A percentile compares a stretch with the other conserved stretches of the same genome.
phyloP scores from a whole-genome alignment of 805 yeast genomes.

The Candida insectalens region DNA sequence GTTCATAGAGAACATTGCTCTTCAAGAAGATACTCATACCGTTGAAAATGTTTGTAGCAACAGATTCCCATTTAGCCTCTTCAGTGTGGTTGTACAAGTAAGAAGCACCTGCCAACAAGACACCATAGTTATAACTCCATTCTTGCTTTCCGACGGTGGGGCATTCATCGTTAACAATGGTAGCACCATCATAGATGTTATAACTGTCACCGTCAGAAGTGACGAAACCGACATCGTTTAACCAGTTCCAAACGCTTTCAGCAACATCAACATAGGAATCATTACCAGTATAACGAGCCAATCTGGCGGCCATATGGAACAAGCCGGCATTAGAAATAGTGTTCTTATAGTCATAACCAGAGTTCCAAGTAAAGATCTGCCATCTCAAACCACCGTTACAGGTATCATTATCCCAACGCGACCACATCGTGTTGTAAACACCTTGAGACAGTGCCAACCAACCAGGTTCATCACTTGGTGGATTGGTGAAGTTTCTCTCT shows the following conservation, averaged over 20 bases:
- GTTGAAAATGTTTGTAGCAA: conserved; percentile 27
- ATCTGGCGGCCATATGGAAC: conserved; percentile 73
- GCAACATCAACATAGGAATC: conserved; percentile 67
- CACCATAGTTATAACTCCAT: conserved; percentile 69
- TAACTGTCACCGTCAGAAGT: conserved; percentile 22
- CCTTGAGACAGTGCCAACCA: conserved; percentile 82
- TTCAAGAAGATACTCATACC: conserved; percentile 39
- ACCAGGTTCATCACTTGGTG: conserved; percentile 31
- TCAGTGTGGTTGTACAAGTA: conserved; percentile 56
- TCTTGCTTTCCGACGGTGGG: conserved; percentile 35
- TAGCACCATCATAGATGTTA: conserved; percentile 49
- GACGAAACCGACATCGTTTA: conserved; percentile 15
- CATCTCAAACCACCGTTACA: conserved; percentile 81
- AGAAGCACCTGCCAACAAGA: conserved; percentile 59
- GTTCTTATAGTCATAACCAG: conserved; percentile 82
- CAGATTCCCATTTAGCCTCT: conserved; percentile 31
- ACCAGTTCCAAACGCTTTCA: conserved; percentile 68
- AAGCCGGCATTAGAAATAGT: conserved; percentile 80
- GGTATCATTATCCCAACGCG: conserved; percentile 59
- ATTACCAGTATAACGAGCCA: conserved; percentile 71
- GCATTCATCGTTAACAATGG: conserved; percentile 34
- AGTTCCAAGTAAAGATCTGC: conserved; percentile 86
- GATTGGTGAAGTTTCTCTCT: conserved; percentile 73
- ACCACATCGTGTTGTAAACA: conserved; percentile 73
- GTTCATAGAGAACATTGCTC: conserved; percentile 44